Percentiles rank a stretch among this genome's conserved stretches.
Evolutionary conservation across 1,284 basidiomycete genomes (phyloP).

Genomic region (Inonotus hispidus): DNA sequence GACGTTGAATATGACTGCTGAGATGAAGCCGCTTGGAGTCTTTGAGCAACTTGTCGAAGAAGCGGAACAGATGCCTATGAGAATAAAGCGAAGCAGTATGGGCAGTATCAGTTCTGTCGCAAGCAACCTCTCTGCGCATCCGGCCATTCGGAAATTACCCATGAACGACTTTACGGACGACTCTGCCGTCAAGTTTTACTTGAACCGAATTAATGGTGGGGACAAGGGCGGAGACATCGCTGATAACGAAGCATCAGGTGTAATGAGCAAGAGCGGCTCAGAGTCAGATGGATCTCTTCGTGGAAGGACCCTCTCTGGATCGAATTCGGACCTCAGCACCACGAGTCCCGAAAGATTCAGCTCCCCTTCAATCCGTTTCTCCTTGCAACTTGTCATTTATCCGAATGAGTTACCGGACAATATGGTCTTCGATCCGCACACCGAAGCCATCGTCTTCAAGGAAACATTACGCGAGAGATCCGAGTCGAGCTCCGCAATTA

Average conservation of each 20-base stretch:
- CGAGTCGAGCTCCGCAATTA: slow-evolving; percentile 35
- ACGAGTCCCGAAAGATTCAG: slow-evolving; percentile 69
- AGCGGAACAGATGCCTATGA: slow-evolving; percentile 66
- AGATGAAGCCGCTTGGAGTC: slow-evolving; percentile 79
- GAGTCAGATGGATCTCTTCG: not conserved
- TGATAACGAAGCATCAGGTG: slow-evolving; percentile 18
- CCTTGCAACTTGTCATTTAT: slow-evolving; percentile 82
- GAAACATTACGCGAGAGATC: slow-evolving; percentile 53
- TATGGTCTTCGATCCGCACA: slow-evolving; percentile 87
- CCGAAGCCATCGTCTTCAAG: slow-evolving; percentile 86
- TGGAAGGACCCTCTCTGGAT: not conserved
- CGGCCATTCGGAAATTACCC: slow-evolving; percentile 86
- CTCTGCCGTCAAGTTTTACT: slow-evolving; percentile 92
- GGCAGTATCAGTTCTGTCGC: slow-evolving; percentile 90
- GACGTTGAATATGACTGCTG: slow-evolving; percentile 62
- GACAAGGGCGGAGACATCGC: slow-evolving; percentile 32
- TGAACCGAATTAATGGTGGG: slow-evolving; percentile 53
- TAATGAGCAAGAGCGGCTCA: not conserved
- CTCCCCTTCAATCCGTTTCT: slow-evolving; percentile 77
- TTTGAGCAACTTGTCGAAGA: slow-evolving; percentile 82
- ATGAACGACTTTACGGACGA: slow-evolving; percentile 99
- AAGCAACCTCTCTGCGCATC: slow-evolving; percentile 88
- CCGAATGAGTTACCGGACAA: slow-evolving; percentile 89
- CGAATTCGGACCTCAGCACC: slow-evolving; percentile 15
- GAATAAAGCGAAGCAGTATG: slow-evolving; percentile 88